Evolutionary conservation across 306 rosid genomes (phyloP).

Genomic region (Purshia tridentata): DNA sequence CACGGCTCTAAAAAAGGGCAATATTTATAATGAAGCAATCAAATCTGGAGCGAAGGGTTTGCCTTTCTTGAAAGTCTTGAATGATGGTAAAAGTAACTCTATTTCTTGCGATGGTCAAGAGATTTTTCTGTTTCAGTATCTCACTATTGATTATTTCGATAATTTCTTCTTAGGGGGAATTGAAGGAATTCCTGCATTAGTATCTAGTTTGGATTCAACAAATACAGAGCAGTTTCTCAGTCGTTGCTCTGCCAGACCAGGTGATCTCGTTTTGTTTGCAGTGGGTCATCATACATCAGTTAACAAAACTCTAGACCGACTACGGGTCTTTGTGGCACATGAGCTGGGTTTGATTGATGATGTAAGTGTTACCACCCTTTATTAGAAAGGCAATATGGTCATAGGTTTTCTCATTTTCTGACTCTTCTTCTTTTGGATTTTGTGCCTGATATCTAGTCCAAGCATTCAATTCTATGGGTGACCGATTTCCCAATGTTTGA

Average conservation of each 20-base stretch:
- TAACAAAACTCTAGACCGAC: conserved; percentile 78
- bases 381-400: background rate
- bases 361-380: conserved; percentile 43
- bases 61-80: conserved; percentile 80
- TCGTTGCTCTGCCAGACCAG: conserved; percentile 60
- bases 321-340: conserved; percentile 68
- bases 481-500: conserved; percentile 98
- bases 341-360: conserved; percentile 71
- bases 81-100: conserved; percentile 54
- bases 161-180: conserved; percentile 53
- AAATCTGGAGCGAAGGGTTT: conserved; percentile 94
- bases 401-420: conserved; percentile 13
- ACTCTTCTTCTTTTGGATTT: conserved; percentile 22
- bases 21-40: conserved; percentile 64
- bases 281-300: conserved; percentile 65
- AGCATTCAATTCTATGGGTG: conserved; percentile 90
- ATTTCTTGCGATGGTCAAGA: conserved; percentile 9
- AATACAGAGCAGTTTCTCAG: conserved; percentile 47
- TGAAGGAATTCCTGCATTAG: conserved; percentile 82
- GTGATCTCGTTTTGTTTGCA: conserved; percentile 78
- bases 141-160: conserved; percentile 15
- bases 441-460: conserved; percentile 49
- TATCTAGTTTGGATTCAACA: conserved; percentile 68
- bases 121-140: conserved; percentile 15
- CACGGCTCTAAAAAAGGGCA: conserved; percentile 87